Percentiles rank a stretch among this genome's conserved stretches.
Conservation (phyloP, 805 yeast genomes). For the Zygotorulaspora florentina region DNA sequence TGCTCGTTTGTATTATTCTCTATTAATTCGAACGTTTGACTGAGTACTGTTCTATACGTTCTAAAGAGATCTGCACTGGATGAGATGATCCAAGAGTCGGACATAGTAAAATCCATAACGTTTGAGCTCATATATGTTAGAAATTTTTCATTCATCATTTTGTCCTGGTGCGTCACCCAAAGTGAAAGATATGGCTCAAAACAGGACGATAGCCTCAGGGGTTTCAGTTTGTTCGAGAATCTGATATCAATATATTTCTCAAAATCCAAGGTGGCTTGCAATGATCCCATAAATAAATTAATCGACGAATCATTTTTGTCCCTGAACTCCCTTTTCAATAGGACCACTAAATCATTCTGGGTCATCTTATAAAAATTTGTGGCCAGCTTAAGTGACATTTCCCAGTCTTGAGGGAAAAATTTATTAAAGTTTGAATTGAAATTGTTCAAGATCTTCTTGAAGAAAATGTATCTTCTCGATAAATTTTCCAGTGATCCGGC, state of each 20-base stretch:
- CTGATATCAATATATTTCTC: conserved; percentile 67
- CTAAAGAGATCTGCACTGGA: conserved; percentile 87
- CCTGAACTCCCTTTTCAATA: conserved; percentile 44
- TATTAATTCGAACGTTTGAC: conserved; percentile 59
- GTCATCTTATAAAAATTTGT: conserved; percentile 65
- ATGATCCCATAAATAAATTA: conserved; percentile 59
- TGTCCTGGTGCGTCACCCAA: conserved; percentile 86
- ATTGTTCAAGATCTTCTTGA: conserved; percentile 61
- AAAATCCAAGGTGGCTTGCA: conserved; percentile 78
- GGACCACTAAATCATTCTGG: conserved; percentile 55
- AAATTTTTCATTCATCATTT: conserved; percentile 55
- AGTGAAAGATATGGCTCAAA: conserved; percentile 81
- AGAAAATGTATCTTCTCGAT: conserved; percentile 73
- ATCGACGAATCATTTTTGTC: conserved; percentile 46
- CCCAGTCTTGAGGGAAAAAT: conserved; percentile 71
- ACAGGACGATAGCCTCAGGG: conserved; percentile 50
- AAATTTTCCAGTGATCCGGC: conserved; percentile 93
- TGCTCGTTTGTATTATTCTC: conserved; percentile 32
- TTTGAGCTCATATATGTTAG: conserved; percentile 58
- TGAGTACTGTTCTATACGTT: conserved; percentile 63
- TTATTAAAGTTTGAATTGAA: conserved; percentile 49
- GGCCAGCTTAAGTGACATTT: conserved; percentile 58
- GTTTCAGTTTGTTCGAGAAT: conserved; percentile 46
- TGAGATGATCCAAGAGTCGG: conserved; percentile 65
- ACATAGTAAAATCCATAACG: conserved; percentile 47